Evolutionary conservation across 1,139 yeast genomes (phyloP).

Genomic region (Kurtzmaniella natalensis): DNA sequence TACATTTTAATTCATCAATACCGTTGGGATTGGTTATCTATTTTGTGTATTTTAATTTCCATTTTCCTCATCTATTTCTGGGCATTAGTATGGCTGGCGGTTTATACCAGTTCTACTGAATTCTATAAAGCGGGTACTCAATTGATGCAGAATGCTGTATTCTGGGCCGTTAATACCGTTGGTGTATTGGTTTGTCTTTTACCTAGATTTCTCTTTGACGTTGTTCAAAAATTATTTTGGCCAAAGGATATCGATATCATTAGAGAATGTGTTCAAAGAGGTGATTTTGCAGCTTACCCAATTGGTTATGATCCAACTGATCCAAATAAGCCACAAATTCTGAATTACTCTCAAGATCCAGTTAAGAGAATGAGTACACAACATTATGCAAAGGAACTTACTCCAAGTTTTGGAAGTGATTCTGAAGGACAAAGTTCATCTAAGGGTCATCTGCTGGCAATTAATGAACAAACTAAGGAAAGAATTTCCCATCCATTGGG

Average conservation of each 20-base stretch:
- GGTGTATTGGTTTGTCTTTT: conserved; percentile 70
- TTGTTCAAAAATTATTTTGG: conserved; percentile 52
- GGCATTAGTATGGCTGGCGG: conserved; percentile 59
- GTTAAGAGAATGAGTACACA: conserved; percentile 18
- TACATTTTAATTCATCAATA: conserved; percentile 52
- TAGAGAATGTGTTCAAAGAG: conserved; percentile 65
- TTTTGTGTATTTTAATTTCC: conserved; percentile 45
- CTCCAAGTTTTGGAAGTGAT: conserved; percentile 12
- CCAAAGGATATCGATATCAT: conserved; percentile 86
- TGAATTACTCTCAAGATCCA: conserved; percentile 21
- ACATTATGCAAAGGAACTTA: conserved; percentile 7
- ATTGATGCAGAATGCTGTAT: conserved; percentile 65
- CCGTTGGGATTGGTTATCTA: conserved; percentile 60
- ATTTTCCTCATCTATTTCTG: conserved; percentile 53
- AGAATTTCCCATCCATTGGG: conserved; percentile 3
- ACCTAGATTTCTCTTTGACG: conserved; percentile 72
- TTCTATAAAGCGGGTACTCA: conserved; percentile 59
- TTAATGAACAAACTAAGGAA: neutral
- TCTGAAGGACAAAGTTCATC: conserved; percentile 10
- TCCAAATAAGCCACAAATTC: conserved; percentile 38
- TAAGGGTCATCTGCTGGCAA: conserved; percentile 3
- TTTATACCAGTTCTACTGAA: conserved; percentile 30
- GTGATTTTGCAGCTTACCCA: conserved; percentile 58
- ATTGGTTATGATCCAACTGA: conserved; percentile 64
- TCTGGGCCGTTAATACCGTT: conserved; percentile 79